These are phyloP conservation scores for Adenanthera pavonina DNA, from an alignment of 306 rosid genomes.

Conservation along the genomic window DNA sequence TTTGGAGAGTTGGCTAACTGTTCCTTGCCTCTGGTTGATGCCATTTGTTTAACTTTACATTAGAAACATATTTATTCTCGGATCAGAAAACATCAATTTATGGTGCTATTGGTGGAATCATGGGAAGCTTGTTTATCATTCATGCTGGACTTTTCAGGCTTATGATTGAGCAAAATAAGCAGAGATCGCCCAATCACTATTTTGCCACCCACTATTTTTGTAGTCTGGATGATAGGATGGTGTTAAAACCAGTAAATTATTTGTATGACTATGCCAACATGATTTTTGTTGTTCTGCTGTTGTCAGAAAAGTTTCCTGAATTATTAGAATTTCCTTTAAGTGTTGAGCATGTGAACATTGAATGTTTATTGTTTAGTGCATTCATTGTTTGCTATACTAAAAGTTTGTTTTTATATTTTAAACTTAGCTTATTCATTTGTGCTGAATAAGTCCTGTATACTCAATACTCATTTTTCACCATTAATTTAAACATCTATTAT, in stretches of 20 bases:
- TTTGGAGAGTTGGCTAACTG: neutral
- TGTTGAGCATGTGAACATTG: neutral
- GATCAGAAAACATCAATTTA: neutral
- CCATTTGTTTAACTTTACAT: neutral
- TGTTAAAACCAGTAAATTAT: conserved; percentile 1
- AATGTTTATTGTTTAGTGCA: neutral
- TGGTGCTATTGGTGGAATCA: neutral
- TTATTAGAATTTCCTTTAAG: neutral
- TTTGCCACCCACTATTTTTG: neutral
- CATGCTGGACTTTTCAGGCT: conserved; percentile 12
- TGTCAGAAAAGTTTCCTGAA: neutral
- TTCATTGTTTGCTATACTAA: conserved; percentile 8
- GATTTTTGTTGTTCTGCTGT: conserved; percentile 13
- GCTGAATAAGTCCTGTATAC: conserved; percentile 21
- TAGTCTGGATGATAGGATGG: neutral
- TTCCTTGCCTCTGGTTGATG: neutral
- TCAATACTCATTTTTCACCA: neutral
- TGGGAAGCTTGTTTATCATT: neutral
- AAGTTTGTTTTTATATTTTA: conserved; percentile 21
- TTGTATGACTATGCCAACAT: neutral
- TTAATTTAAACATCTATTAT: conserved; percentile 3
- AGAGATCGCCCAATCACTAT: neutral
- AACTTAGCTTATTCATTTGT: neutral
- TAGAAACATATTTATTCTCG: neutral
- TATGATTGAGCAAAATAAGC: neutral